Percentiles rank a stretch among this genome's conserved stretches.
phyloP scores from a whole-genome alignment of 2,329 filamentous ascomycete genomes.

The Botrytis tulipae region DNA sequence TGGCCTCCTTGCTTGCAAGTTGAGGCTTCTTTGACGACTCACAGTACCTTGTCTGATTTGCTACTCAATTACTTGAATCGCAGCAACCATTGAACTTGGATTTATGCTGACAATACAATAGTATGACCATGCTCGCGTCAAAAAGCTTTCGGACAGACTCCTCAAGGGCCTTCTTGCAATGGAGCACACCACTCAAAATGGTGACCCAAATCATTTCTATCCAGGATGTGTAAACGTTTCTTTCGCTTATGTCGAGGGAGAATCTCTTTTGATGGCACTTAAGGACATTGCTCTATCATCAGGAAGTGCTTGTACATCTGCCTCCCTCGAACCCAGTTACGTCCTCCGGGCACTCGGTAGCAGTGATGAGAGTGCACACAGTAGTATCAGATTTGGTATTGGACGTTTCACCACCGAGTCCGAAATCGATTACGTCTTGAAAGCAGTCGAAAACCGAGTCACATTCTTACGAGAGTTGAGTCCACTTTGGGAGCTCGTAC shows the following conservation, averaged over 20 bases:
- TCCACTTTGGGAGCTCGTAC: conserved; percentile 94
- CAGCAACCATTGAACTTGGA: conserved; percentile 30
- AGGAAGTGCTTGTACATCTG: conserved; percentile 94
- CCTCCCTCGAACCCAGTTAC: conserved; percentile 94
- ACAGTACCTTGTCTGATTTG: conserved; percentile 37
- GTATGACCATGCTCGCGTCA: conserved; percentile 90
- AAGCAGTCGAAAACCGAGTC: conserved; percentile 87
- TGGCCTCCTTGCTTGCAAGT: conserved; percentile 47
- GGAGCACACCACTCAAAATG: conserved; percentile 92
- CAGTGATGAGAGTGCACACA: conserved; percentile 96
- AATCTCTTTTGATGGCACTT: conserved; percentile 95
- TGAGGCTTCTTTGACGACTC: conserved; percentile 40
- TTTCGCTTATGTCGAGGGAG: conserved; percentile 96
- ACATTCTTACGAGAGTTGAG: conserved; percentile 92
- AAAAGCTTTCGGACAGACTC: conserved; percentile 77
- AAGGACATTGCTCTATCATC: conserved; percentile 98
- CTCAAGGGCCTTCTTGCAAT: conserved; percentile 78
- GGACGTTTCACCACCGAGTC: conserved; percentile 92
- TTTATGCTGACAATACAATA: conserved; percentile 44
- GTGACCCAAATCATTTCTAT: conserved; percentile 79
- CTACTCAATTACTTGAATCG: conserved; percentile 30
- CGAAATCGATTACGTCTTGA: conserved; percentile 96
- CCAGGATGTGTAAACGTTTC: conserved; percentile 98
- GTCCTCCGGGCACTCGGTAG: conserved; percentile 91
- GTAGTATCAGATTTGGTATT: conserved; percentile 96